phyloP scores from a whole-genome alignment of 371 early-diverging fungal genomes.

The Massospora cicadina region DNA sequence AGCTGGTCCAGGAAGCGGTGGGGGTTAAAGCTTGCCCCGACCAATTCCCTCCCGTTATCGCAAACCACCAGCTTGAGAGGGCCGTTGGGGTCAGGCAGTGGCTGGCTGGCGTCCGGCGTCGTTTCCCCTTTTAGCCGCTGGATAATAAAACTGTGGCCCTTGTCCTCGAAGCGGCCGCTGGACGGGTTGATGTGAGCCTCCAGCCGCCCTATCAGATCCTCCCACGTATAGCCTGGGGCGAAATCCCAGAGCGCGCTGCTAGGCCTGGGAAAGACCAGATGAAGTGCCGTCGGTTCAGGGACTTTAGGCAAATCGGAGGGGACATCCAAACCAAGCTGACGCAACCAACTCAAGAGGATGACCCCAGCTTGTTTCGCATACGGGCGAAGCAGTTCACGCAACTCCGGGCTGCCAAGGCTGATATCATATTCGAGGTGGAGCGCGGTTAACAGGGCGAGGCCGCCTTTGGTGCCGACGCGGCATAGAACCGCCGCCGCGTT shows the following conservation, averaged over 20 bases:
- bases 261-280: not conserved
- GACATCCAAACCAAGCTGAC: not conserved
- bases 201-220: not conserved
- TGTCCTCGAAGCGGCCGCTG: not conserved
- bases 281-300: not conserved
- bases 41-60: not conserved
- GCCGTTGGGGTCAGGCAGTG: not conserved
- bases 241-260: not conserved
- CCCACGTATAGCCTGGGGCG: not conserved
- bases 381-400: not conserved
- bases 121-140: no score
- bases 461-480: slow-evolving; percentile 27
- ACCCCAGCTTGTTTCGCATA: not conserved
- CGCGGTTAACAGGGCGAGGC: slow-evolving; percentile 43
- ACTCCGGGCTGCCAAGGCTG: not conserved
- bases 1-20: not conserved
- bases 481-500: slow-evolving; percentile 32
- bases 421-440: slow-evolving; percentile 43
- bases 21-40: not conserved
- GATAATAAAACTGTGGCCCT: not conserved
- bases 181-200: not conserved
- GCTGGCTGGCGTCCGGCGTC: no score
- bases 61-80: not conserved
- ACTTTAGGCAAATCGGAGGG: not conserved
- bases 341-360: not conserved